Base-by-base conservation (phyloP, 805 yeast species). In the Myxozyma kluyveri region DNA sequence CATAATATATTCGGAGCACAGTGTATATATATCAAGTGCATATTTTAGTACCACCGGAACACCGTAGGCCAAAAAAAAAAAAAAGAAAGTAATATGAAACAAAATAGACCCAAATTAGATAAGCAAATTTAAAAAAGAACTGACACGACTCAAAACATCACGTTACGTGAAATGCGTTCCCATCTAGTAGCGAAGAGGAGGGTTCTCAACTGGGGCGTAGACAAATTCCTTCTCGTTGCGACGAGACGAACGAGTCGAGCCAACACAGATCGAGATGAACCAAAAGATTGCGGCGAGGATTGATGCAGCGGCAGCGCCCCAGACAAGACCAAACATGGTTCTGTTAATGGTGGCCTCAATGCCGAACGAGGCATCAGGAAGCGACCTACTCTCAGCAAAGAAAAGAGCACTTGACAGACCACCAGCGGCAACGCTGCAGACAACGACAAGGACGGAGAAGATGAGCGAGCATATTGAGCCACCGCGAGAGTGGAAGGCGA, bases 371-470 rank as follows among this genome's bases (percentile, higher is more conserved):
- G 62, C 65, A 10, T 69, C 67, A 31, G 71, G 69, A 70, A 87
- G 73, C 48, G 76, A 71, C 10, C 71, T 68, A 52, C 75, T 68
- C 54, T 83, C 73, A 49, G 73, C 73, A 3, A 70, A 50, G 69
- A 72, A 84, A n/a, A 78, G 71, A 17, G 83, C 93, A 0, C 91
- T 84, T 26, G 84, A 73, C 21, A 83, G 69, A 14, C 75, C 87
- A 26, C 81, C 76, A 26, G 78, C 72, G 10, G 72, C 57, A 3
- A 72, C 26, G 41, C 71, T 65, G 10, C 79, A 73, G 12, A 78
- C 55, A 1, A 67, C 60, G 6, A 65, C 66, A 14, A 61, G 47
- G 6, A 76, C 27, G 0, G 79, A 70, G 19, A 78, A 38, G 4
- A 84, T 41, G 42, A 75, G 67, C 5, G 81, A 75, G 27, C 77